phyloP scores from a whole-genome alignment of 192 early-diverging fungal genomes.

The Pilaira anomala region DNA sequence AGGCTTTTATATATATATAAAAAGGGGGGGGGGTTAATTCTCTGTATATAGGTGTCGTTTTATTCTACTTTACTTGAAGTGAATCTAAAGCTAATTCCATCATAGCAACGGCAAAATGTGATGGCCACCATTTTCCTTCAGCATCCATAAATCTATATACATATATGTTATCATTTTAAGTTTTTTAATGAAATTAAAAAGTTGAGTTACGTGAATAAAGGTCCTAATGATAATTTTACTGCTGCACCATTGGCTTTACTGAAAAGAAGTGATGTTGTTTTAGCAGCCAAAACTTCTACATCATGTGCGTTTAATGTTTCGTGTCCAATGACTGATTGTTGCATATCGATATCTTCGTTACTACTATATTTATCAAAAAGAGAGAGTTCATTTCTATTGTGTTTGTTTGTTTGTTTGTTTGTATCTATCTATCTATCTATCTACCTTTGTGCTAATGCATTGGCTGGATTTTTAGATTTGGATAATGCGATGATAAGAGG shows the following conservation, averaged over 20 bases:
- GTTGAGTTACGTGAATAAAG: conserved; percentile 22
- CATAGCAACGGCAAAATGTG: conserved; percentile 25
- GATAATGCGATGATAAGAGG: conserved; percentile 37
- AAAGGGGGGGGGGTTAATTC: not conserved
- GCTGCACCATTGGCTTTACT: conserved; percentile 16
- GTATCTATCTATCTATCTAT: not conserved
- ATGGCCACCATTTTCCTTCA: conserved; percentile 33
- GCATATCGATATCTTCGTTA: conserved; percentile 10
- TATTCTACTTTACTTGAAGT: conserved; percentile 36
- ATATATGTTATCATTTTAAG: not conserved
- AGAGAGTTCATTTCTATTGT: not conserved
- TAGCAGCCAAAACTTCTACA: conserved; percentile 13
- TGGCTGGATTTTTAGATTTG: conserved; percentile 3
- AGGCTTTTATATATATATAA: conserved; percentile 39
- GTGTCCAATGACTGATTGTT: conserved; percentile 4
- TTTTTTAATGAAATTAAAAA: no score
- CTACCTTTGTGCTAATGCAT: conserved; percentile 16
- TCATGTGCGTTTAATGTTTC: conserved; percentile 10
- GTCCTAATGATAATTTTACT: conserved; percentile 21
- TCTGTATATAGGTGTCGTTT: no score
- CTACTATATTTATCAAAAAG: not conserved
- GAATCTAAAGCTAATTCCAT: conserved; percentile 27
- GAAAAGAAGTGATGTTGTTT: conserved; percentile 6
- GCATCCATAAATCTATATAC: conserved; percentile 29
- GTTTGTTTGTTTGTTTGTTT: no score